Evolutionary conservation across 2,329 filamentous ascomycete species (phyloP), one percentile per base, ranked within the genome.

Genomic region (Tolypocladium sp.): DNA sequence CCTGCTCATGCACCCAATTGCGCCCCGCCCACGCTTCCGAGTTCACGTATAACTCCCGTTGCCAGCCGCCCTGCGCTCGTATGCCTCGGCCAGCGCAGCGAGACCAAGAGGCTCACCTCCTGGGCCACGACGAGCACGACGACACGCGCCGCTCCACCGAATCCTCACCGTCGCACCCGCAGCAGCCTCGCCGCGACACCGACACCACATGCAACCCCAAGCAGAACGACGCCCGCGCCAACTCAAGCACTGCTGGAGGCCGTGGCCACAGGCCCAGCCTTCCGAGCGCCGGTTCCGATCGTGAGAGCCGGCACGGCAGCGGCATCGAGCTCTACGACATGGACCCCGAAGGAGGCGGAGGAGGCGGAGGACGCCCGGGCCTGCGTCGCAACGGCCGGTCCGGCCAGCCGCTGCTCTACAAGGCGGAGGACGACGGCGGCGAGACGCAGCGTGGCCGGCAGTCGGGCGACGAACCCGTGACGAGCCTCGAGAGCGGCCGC

Each of bases 321-420:
- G 27, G 25, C 30, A 70, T 60, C 60, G 67, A 68, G 56, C 62
- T 68, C 61, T 58, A 68, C 61, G 68, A 71, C 59, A 69, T 71
- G 64, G 71, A 74, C 64, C 67, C 68, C 61, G 69, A 66, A 64
- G 68, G 76, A 60, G 69, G 71, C 64, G 68, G 76, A 60, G 69
- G 71, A 57, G 73, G 58, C 56, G 60, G 59, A 57, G 62, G 65
- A 35, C 58, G 62, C 17, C 63, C 63, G 10, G 59, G 30, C 4
- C 56, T 60, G 25, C 56, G 57, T n/a, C 63, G 60, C 41, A 61
- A 52, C 44, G 59, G 56, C 41, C 59, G 58, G 17, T 65, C 63
- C 35, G 62, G 59, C 42, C 59, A 59, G 56, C 64, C 64, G 3
- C 55, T 66, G 33, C 63, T 66, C 35, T 59, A 49, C 65, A 68